phyloP scores from a whole-genome alignment of 2,329 filamentous ascomycete species.

The Nectriaceae sp. region DNA sequence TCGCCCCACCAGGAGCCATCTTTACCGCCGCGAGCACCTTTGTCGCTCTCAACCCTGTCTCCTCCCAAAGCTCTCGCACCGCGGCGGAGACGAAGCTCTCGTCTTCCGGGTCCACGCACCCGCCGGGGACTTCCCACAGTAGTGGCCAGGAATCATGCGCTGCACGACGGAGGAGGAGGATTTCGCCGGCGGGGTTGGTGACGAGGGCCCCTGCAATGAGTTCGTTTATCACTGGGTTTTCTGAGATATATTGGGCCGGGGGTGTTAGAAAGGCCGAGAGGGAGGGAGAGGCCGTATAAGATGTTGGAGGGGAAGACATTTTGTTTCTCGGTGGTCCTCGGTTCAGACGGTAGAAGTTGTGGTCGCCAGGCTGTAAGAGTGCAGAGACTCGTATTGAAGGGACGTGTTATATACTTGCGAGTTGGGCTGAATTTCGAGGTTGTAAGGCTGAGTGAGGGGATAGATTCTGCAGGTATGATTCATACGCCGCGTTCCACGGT shows the following conservation, averaged over 20 bases:
- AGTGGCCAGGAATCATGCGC: slow-evolving; percentile 30
- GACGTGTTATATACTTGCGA: too few relatives aligned
- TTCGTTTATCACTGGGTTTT: slow-evolving; percentile 20
- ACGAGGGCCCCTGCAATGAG: slow-evolving; percentile 29
- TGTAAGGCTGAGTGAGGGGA: too few relatives aligned
- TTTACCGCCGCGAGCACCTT: slow-evolving; percentile 27
- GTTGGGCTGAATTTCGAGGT: too few relatives aligned
- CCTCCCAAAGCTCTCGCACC: slow-evolving; percentile 50
- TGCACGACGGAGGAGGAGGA: slow-evolving; percentile 28
- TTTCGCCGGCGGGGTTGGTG: slow-evolving; percentile 15
- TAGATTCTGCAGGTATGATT: too few relatives aligned
- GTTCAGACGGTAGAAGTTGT: neutral
- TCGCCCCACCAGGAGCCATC: neutral
- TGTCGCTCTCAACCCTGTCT: slow-evolving; percentile 39
- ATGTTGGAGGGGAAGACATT: slow-evolving; percentile 4
- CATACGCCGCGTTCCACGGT: too few relatives aligned
- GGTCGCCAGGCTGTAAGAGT: too few relatives aligned
- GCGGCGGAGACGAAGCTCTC: slow-evolving; percentile 23
- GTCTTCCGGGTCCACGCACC: slow-evolving; percentile 23
- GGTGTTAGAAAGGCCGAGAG: slow-evolving; percentile 15
- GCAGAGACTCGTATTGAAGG: too few relatives aligned
- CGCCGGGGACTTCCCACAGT: slow-evolving; percentile 28
- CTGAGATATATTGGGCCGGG: slow-evolving; percentile 17
- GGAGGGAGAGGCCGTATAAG: slow-evolving; percentile 18
- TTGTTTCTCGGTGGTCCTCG: slow-evolving; percentile 7